Evolutionary conservation across 1,284 basidiomycete species (phyloP), one percentile per base, ranked within the genome.

Genomic region (Phellopilus nigrolimitatus): DNA sequence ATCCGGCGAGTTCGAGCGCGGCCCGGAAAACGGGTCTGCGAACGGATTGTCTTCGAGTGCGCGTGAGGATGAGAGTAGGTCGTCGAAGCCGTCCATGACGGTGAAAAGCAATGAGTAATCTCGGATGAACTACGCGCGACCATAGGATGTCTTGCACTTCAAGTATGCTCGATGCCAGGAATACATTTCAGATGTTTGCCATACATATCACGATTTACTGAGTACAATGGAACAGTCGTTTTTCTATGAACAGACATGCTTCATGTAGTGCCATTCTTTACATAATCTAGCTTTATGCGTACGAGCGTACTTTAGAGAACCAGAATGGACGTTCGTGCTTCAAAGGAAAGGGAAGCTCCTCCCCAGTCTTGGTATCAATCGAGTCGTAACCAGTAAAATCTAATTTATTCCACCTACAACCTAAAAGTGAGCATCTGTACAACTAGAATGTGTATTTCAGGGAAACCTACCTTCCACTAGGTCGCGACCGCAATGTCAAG

Each of bases 311-410:
- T 68, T 90, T 92, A 37, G 91, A 95, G 67, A 97, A 97, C 82
- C 89, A 93, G 66, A 92, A 97, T 21, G 91, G 82, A 55, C 90
- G 76, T 64, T 93, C 89, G 61, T 94, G 84, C 64, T 88, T 90
- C 59, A 95, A 71, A 6, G 79, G 74, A 40, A 95, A 70, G 15
- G 85, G 80, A 17, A 78, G 67, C 10, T 79, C 72, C 66, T 95
- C 91, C 1, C 89, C 91, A 17, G 79, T 89, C 39, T 77, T 78
- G 22, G 88, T 62, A 56, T 89, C 80, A 27, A 93, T 78, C 0
- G 83, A 84, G 53, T 85, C 76, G 65, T 95, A 95, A 10, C 76
- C 74, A 40, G 75, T 61, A 42, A 95, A 76, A 53, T 91, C 84
- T 56, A 97, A 73, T 63, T 82, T 88, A 68, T 97, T 95, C 93